phyloP scores from a whole-genome alignment of 257 asterid genomes.

The Gentiana macrophylla region DNA sequence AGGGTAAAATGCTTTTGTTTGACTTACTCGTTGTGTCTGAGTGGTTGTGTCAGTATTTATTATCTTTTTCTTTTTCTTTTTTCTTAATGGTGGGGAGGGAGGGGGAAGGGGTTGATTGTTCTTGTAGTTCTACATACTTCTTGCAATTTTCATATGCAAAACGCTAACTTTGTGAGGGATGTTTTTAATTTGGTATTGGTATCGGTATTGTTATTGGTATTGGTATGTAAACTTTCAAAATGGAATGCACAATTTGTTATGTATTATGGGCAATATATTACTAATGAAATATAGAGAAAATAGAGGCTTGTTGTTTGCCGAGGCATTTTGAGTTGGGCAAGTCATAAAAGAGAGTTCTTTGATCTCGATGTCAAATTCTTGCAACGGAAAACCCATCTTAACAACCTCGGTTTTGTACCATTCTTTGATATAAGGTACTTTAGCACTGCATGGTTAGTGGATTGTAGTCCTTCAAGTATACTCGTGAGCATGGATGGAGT shows the following conservation, averaged over 20 bases:
- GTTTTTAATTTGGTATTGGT: neutral
- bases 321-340: too few relatives aligned
- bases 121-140: constrained; percentile 6
- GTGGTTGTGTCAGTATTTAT: neutral
- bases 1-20: constrained; percentile 3
- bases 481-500: too few relatives aligned
- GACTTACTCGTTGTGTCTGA: neutral
- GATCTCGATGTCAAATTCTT: too few relatives aligned
- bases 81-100: neutral
- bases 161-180: constrained; percentile 6
- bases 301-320: neutral
- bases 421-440: too few relatives aligned
- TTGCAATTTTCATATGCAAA: neutral
- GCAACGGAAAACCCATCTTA: too few relatives aligned
- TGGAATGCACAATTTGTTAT: constrained; percentile 8
- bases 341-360: too few relatives aligned
- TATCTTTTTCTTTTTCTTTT: neutral
- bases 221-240: constrained; percentile 1
- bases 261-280: constrained; percentile 8
- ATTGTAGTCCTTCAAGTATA: too few relatives aligned
- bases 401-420: too few relatives aligned
- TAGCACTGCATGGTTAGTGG: too few relatives aligned
- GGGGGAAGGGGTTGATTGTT: constrained; percentile 4
- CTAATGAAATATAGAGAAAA: constrained; percentile 12
- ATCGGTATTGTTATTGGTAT: neutral